Evolutionary conservation across 768 basidiomycete species (phyloP), one percentile per base, ranked within the genome.

Genomic region (Neoboletus magnificus): DNA sequence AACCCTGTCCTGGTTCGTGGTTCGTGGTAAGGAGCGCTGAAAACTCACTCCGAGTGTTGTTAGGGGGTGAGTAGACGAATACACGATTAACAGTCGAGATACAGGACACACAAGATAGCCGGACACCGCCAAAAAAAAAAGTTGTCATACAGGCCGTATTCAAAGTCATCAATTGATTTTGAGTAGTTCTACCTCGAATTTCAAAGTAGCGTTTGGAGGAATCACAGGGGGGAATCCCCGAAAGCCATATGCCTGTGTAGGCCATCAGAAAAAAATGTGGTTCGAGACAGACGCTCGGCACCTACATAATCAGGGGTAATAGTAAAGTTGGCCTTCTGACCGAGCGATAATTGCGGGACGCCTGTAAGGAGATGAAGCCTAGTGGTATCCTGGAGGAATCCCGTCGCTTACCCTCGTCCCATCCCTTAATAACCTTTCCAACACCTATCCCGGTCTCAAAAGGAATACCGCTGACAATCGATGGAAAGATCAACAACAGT

Each of bases 391-490:
- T 30, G 12, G 33, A 13, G 4, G 35, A 29, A 42, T 20, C 10
- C 13, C 15, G 9, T 27, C 35, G 72, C 79, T 62, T 60, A 86
- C 93, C 92, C 70, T 93, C 89, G 65, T 93, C 92, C 93, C 91
- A 94, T 30, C 92, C 90, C 66, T 79, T 87, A 74, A 95, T 93
- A 45, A 95, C 92, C 66, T 86, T 84, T 9, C 89, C 88, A 20
- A 83, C 75, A 43, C 92, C 90, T 59, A 93, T 92, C 66, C 81
- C 66, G 4, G 88, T 90, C 58, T 71, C 63, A 69, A 93, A 93
- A 1, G 89, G 81, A 0, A 4, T 3, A 0, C 76, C 74, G 37
- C 91, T 90, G 69, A 13, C n/a, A 25, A 46, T 47, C 25, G 33
- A 55, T 51, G 56, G 23, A 2, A 44, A 55, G 54, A 55, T 62